Evolutionary conservation across 2,329 filamentous ascomycete species (phyloP).

Genomic region (Pseudogymnoascus sp.): DNA sequence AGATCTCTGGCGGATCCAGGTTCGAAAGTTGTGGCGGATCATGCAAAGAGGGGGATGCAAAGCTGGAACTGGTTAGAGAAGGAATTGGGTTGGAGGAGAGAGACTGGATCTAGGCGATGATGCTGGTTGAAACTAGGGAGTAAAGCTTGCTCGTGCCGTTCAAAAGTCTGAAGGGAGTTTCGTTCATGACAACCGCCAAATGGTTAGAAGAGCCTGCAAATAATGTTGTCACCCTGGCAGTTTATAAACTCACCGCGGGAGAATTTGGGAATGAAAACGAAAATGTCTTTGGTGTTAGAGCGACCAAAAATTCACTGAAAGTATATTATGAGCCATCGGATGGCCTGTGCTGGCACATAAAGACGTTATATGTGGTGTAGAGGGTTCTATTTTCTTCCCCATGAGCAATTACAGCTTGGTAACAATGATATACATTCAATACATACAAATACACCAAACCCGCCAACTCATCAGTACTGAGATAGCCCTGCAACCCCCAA

Average conservation of each 20-base stretch:
- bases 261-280: not conserved
- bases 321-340: not conserved
- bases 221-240: not conserved
- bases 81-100: slow-evolving; percentile 17
- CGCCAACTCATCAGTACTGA: not conserved
- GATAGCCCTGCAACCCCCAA: not conserved
- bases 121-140: too few relatives aligned
- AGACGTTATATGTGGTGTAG: not conserved
- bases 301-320: not conserved
- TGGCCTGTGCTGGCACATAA: not conserved
- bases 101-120: not conserved
- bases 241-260: not conserved
- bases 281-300: not conserved
- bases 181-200: too few relatives aligned
- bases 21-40: slow-evolving; percentile 39
- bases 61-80: slow-evolving; percentile 43
- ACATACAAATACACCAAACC: not conserved
- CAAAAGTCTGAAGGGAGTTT: too few relatives aligned
- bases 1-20: slow-evolving; percentile 41
- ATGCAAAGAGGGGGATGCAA: slow-evolving; percentile 44
- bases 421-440: not conserved
- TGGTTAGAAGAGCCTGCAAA: not conserved
- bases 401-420: not conserved
- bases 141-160: too few relatives aligned
- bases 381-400: not conserved